Percentiles rank a stretch among this genome's conserved stretches.
These are phyloP conservation scores for Leccinum rimulosum DNA, from an alignment of 768 basidiomycete species.

Conservation along the genomic window DNA sequence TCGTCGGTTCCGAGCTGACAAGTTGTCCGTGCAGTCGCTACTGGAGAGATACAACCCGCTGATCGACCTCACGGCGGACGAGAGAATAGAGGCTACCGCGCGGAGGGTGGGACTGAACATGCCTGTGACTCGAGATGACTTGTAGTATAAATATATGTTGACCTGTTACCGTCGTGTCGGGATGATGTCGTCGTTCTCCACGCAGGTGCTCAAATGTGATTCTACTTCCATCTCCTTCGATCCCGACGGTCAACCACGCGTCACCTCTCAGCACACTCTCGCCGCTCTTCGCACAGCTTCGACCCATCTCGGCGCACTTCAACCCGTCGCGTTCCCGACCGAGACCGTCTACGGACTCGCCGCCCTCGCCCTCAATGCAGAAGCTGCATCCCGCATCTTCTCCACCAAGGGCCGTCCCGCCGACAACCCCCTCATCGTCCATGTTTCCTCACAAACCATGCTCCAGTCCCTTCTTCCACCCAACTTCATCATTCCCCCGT, in stretches of 20 bases:
- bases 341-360: slow-evolving; percentile 99
- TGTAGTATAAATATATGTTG: slow-evolving; percentile 5
- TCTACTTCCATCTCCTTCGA: slow-evolving; percentile 59
- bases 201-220: slow-evolving; percentile 59
- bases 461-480: slow-evolving; percentile 70
- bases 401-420: slow-evolving; percentile 86
- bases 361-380: slow-evolving; percentile 66
- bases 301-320: slow-evolving; percentile 42
- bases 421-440: slow-evolving; percentile 97
- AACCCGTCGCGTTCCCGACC: slow-evolving; percentile 87
- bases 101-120: slow-evolving; percentile 85
- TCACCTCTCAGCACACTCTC: slow-evolving; percentile 51
- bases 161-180: slow-evolving; percentile 4
- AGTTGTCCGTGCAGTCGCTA: slow-evolving; percentile 48
- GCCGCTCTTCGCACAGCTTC: slow-evolving; percentile 56
- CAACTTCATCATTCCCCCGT: slow-evolving; percentile 53
- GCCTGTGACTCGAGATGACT: slow-evolving; percentile 44
- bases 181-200: slow-evolving; percentile 18
- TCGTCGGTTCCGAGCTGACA: slow-evolving; percentile 5
- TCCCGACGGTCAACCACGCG: slow-evolving; percentile 41
- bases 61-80: slow-evolving; percentile 73
- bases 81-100: slow-evolving; percentile 82
- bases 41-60: slow-evolving; percentile 88
- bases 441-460: slow-evolving; percentile 86
- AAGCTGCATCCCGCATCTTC: slow-evolving; percentile 75